Conservation (phyloP, 306 rosid species). For the Corylus heterophylla region DNA sequence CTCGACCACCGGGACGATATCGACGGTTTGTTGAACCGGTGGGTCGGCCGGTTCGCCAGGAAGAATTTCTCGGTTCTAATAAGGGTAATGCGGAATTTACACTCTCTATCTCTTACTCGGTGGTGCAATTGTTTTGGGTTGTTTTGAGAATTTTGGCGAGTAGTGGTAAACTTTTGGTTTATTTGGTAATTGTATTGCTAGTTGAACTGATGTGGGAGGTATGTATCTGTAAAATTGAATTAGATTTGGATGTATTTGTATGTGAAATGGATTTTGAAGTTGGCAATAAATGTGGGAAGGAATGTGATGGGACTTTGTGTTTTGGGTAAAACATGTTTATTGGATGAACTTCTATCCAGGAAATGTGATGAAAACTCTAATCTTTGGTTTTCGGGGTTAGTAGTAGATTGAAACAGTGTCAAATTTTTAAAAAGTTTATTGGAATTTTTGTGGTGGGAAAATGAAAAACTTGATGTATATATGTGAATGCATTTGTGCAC, state of each 20-base stretch:
- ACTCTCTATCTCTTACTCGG: background rate
- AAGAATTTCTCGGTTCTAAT: constrained; percentile 85
- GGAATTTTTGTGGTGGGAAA: background rate
- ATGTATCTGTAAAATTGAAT: background rate
- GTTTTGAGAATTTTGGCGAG: background rate
- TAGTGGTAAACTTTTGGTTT: background rate
- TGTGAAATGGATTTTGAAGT: background rate
- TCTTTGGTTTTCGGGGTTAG: background rate
- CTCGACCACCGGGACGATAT: constrained; percentile 54
- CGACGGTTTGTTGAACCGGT: constrained; percentile 72
- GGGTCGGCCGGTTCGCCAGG: constrained; percentile 88
- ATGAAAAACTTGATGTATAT: background rate
- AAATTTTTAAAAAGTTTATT: background rate
- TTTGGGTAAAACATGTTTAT: background rate
- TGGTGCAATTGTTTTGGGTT: background rate
- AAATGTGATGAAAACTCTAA: background rate
- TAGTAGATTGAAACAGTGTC: background rate
- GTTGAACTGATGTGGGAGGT: background rate
- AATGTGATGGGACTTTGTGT: background rate
- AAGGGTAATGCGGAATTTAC: constrained; percentile 35
- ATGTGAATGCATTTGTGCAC: background rate
- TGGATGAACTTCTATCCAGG: background rate
- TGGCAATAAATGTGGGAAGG: background rate
- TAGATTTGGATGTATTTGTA: background rate
- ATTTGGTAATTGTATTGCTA: background rate